Conservation (phyloP, 2,329 filamentous ascomycete genomes). For the Colletotrichum aenigma region DNA sequence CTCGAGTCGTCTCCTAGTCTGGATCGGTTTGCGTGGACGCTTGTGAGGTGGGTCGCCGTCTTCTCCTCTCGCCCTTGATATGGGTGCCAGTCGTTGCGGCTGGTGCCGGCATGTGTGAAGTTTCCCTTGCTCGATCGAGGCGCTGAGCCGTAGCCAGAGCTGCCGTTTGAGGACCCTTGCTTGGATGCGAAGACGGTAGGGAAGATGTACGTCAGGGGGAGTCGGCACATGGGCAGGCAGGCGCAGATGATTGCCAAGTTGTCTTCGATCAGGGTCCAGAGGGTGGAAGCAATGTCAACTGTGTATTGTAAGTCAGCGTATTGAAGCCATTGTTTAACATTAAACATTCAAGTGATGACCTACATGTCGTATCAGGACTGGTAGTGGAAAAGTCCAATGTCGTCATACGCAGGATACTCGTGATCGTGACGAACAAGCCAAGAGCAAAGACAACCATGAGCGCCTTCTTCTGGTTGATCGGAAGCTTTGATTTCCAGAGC, state of each 20-base stretch:
- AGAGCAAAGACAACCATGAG: conserved; percentile 46
- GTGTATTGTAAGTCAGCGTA: conserved; percentile 26
- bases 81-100: conserved; percentile 34
- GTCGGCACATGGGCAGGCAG: conserved; percentile 34
- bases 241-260: conserved; percentile 28
- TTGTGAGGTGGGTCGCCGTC: conserved; percentile 28
- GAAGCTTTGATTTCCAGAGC: conserved; percentile 49
- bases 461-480: conserved; percentile 40
- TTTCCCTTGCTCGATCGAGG: neutral
- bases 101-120: conserved; percentile 23
- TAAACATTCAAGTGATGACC: neutral
- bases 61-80: conserved; percentile 33
- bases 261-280: conserved; percentile 28
- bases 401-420: conserved; percentile 45
- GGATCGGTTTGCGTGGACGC: conserved; percentile 22
- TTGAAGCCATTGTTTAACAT: neutral
- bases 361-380: conserved; percentile 40
- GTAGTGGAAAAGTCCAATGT: conserved; percentile 42
- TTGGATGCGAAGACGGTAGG: conserved; percentile 33
- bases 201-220: conserved; percentile 39
- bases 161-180: neutral
- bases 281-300: conserved; percentile 23
- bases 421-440: conserved; percentile 44
- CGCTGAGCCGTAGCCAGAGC: conserved; percentile 8
- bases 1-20: conserved; percentile 30